Percentiles rank a stretch among this genome's conserved stretches.
Conservation (phyloP, 768 basidiomycete species). For the Rhizopogon sp. region DNA sequence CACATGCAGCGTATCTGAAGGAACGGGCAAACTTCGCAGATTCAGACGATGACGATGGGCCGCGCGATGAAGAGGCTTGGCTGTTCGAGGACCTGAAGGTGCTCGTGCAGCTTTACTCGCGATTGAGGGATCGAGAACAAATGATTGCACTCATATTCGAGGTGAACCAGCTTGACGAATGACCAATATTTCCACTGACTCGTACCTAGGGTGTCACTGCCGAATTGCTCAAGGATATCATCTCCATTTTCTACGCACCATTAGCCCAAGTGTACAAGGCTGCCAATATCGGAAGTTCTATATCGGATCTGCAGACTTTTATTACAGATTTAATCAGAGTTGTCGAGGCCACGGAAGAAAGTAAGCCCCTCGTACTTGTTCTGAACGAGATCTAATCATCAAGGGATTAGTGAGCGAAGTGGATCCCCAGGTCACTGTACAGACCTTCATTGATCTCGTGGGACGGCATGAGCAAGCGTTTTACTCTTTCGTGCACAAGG, state of each 20-base stretch:
- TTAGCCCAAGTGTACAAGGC: constrained; percentile 96
- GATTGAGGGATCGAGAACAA: constrained; percentile 84
- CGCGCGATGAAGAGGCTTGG: constrained; percentile 94
- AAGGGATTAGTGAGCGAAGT: constrained; percentile 62
- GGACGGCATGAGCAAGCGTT: constrained; percentile 93
- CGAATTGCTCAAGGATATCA: constrained; percentile 94
- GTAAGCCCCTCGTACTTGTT: constrained; percentile 41
- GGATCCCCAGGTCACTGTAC: constrained; percentile 82
- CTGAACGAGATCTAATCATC: constrained; percentile 2
- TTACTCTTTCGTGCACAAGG: constrained; percentile 97
- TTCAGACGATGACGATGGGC: constrained; percentile 92
- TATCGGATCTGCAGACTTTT: constrained; percentile 89
- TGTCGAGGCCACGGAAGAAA: constrained; percentile 85
- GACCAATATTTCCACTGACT: not conserved
- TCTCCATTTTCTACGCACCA: constrained; percentile 97
- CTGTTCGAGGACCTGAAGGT: constrained; percentile 87
- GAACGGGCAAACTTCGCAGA: constrained; percentile 58
- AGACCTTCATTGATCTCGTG: constrained; percentile 90
- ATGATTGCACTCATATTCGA: constrained; percentile 93
- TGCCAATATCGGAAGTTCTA: constrained; percentile 92
- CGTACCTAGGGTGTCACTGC: constrained; percentile 78
- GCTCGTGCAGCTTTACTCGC: constrained; percentile 71
- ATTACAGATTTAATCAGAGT: constrained; percentile 93
- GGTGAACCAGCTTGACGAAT: constrained; percentile 38
- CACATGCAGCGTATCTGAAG: constrained; percentile 71